Conservation (phyloP, 1,139 yeast species). For the Insectozyma bohioensis region DNA sequence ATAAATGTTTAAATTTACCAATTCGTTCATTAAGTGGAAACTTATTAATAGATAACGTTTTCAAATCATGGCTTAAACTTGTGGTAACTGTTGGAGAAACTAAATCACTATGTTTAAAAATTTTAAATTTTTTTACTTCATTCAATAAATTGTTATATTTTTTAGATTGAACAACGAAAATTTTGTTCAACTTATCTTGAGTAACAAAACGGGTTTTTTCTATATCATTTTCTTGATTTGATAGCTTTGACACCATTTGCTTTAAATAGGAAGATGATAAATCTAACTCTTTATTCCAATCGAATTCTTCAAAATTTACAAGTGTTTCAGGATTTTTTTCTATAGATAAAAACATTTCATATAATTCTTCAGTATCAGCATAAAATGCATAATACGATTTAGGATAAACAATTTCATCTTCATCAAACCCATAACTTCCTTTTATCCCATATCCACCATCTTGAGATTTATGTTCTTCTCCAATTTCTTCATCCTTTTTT, state of each 20-base stretch:
- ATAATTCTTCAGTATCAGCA: slow-evolving; percentile 31
- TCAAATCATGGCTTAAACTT: neutral
- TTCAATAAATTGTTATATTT: slow-evolving; percentile 17
- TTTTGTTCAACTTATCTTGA: slow-evolving; percentile 26
- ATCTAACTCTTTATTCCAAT: slow-evolving; percentile 29
- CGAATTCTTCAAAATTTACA: slow-evolving; percentile 6
- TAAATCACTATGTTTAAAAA: slow-evolving; percentile 38
- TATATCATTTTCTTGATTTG: too few species aligned
- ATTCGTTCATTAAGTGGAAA: slow-evolving; percentile 26
- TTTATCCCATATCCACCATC: slow-evolving; percentile 32
- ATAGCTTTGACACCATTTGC: too few species aligned
- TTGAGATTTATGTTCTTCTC: slow-evolving; percentile 9
- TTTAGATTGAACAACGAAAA: slow-evolving; percentile 17
- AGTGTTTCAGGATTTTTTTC: slow-evolving; percentile 4
- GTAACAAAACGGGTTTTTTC: too few species aligned
- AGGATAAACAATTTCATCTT: slow-evolving; percentile 29
- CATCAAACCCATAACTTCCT: slow-evolving; percentile 31
- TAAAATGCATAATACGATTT: slow-evolving; percentile 26
- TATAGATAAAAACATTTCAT: slow-evolving; percentile 32
- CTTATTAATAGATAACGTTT: slow-evolving; percentile 4
- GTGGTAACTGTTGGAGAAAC: slow-evolving; percentile 11
- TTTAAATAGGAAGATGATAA: slow-evolving; percentile 16
- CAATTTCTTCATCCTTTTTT: slow-evolving; percentile 9
- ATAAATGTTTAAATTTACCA: slow-evolving; percentile 32
- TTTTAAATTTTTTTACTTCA: slow-evolving; percentile 16